Conservation (phyloP, 495 filamentous ascomycete species). For the Cercophora samala region DNA sequence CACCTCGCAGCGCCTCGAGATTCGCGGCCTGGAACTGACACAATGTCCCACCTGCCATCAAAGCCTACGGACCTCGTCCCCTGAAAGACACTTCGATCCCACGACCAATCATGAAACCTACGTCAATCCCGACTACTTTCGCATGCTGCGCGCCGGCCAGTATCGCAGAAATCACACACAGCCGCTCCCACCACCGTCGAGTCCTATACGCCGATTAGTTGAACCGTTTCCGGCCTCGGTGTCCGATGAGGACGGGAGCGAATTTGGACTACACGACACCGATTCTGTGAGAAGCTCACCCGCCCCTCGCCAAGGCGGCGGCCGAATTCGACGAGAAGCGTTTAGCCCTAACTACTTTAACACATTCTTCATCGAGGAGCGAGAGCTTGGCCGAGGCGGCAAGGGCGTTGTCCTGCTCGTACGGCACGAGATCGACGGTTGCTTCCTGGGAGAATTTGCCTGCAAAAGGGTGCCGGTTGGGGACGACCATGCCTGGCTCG, state of each 20-base stretch:
- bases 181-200: constrained; percentile 39
- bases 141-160: constrained; percentile 67
- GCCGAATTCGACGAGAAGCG: constrained; percentile 74
- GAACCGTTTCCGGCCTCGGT: constrained; percentile 38
- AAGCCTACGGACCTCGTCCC: constrained; percentile 53
- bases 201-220: constrained; percentile 48
- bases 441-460: constrained; percentile 82
- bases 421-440: constrained; percentile 82
- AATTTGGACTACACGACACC: constrained; percentile 35
- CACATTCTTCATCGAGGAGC: constrained; percentile 84
- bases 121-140: constrained; percentile 88
- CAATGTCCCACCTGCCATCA: constrained; percentile 89
- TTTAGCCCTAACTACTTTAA: constrained; percentile 92
- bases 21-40: constrained; percentile 61
- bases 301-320: constrained; percentile 45
- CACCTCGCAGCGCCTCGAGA: constrained; percentile 76
- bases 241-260: constrained; percentile 25
- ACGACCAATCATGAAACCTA: constrained; percentile 55
- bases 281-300: constrained; percentile 57
- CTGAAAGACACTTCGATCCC: constrained; percentile 47
- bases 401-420: constrained; percentile 94
- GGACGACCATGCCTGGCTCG: constrained; percentile 91
- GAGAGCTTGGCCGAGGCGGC: constrained; percentile 80
- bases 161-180: constrained; percentile 22
- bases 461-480: constrained; percentile 97